Evolutionary conservation across 75 land plant genomes (phyloP), one percentile per base, ranked within the genome.

Genomic region (Pinus taeda): DNA sequence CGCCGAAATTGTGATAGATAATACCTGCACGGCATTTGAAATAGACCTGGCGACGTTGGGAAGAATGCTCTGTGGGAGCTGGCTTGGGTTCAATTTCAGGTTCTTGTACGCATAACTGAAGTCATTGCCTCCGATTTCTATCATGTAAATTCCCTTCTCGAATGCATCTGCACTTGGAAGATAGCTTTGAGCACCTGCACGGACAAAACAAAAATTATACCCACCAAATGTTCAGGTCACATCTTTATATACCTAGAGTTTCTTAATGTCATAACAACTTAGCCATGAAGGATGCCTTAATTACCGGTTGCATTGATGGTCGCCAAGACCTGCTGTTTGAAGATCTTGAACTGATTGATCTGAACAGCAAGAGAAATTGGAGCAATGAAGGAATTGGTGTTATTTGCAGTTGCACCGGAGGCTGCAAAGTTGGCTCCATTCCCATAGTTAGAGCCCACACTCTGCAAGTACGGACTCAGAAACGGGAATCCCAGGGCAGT

Each of bases 361-460:
- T 90, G 92, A 24, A 90, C 80, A 59, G 78, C 83, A 0, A 90
- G 85, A 14, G 77, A 83, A 33, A 90, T 83, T 11, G 92, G 90
- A 37, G 57, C 12, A 85, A 82, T 62, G 61, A 59, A 60, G 75
- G 61, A 37, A 49, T 53, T 22, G 29, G 78, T 6, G 86, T 80
- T 20, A 78, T 81, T 65, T 72, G 83, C 53, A 17, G 87, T 59
- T 37, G 45, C 24, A 60, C 93, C 93, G 12, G 86, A 88, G 0
- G 87, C 87, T 0, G 93, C 93, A 64, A 91, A 91, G 37, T 91
- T 89, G 15, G 91, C 93, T 24, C 93, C 91, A 45, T 84, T 83
- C 6, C 75, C 60, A 78, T 78, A 91, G 74, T 83, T 85, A 7
- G 93, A 58, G 18, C 88, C 92, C 21, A 91, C 56, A 2, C 89